Evolutionary conservation across 306 rosid species (phyloP), one percentile per base, ranked within the genome.

Genomic region (Cucurbita ficifolia): DNA sequence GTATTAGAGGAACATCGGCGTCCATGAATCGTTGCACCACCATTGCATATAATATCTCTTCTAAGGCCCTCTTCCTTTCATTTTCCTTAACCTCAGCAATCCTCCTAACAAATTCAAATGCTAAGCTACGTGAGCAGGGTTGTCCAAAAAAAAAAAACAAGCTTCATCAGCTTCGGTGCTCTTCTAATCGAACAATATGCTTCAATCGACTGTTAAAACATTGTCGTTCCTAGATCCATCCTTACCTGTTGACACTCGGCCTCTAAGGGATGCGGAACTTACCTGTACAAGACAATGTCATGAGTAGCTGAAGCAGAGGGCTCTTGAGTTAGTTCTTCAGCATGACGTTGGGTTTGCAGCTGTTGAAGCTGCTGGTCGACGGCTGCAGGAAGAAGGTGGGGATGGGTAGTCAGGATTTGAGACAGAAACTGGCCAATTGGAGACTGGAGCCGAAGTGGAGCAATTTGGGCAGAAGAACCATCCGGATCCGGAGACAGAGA

Each of bases 361-460:
- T 81, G 97, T 74, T 84, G 81, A 56, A 93, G 98, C 87, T 90
- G 98, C 79, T 90, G 86, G 64, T 93, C 98, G n/a, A 90, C 90
- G 4, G 64, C 96, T 60, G 95, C 96, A 70, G 96, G 98, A 39
- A 92, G 80, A 40, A 92, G 98, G 68, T 92, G 98, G 0, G 96
- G 98, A 82, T 92, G 98, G 75, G 84, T 80, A 22, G 72, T 62
- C 82, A 92, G 72, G 42, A 89, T 48, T 48, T 88, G 87, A 78
- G 96, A 85, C 60, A 92, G 84, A 74, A 92, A 88, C 87, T 81
- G 98, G 10, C 98, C 98, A 16, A 88, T 57, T 5, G 98, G 96
- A 45, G 98, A 92, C 72, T 88, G 92, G 65, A 92, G 76, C 86
- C 77, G 82, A 77, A 92, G 87, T 1, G 98, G 98, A 75, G 92